A percentile compares a stretch with the other conserved stretches of the same genome.
Evolutionary conservation across 805 yeast genomes (phyloP).

Genomic region (Suhomyces sp.): DNA sequence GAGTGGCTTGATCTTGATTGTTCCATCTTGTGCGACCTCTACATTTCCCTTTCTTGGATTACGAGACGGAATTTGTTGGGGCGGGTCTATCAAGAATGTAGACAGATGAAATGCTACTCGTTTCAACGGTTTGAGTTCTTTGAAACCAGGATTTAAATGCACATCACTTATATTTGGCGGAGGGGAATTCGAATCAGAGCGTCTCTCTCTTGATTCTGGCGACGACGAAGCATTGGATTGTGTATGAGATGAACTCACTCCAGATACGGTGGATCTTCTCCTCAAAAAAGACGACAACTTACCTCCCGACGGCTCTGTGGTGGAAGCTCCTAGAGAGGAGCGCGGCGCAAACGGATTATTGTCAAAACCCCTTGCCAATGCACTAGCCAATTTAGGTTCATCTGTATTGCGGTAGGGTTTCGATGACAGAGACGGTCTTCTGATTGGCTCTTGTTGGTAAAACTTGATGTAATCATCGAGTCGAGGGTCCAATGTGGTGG

Average conservation of each 20-base stretch:
- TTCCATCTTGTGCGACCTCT: constrained; percentile 52
- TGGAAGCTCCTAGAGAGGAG: constrained; percentile 1
- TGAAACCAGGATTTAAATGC: constrained; percentile 22
- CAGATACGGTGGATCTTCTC: constrained; percentile 18
- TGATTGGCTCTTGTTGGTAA: constrained; percentile 24
- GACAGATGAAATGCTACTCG: constrained; percentile 43
- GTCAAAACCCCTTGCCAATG: constrained; percentile 17
- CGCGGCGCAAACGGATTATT: constrained; percentile 1
- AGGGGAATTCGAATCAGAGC: not conserved
- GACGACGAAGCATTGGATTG: not conserved
- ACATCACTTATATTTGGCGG: not conserved
- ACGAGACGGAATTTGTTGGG: constrained; percentile 90
- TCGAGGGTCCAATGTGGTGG: constrained; percentile 26
- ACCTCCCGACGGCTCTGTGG: not conserved
- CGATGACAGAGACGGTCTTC: constrained; percentile 13
- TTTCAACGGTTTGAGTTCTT: constrained; percentile 34
- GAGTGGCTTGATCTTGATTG: constrained; percentile 51
- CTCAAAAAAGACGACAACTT: constrained; percentile 30
- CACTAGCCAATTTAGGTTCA: constrained; percentile 15
- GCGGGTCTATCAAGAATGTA: constrained; percentile 57
- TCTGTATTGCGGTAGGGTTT: constrained; percentile 9
- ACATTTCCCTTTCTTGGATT: constrained; percentile 78
- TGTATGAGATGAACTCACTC: not conserved
- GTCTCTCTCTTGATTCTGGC: not conserved
- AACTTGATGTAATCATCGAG: constrained; percentile 36